A percentile compares a stretch with the other conserved stretches of the same genome.
These are phyloP conservation scores for Aspergillus unguis DNA, from an alignment of 2,329 filamentous ascomycete genomes.

Conservation along the genomic window DNA sequence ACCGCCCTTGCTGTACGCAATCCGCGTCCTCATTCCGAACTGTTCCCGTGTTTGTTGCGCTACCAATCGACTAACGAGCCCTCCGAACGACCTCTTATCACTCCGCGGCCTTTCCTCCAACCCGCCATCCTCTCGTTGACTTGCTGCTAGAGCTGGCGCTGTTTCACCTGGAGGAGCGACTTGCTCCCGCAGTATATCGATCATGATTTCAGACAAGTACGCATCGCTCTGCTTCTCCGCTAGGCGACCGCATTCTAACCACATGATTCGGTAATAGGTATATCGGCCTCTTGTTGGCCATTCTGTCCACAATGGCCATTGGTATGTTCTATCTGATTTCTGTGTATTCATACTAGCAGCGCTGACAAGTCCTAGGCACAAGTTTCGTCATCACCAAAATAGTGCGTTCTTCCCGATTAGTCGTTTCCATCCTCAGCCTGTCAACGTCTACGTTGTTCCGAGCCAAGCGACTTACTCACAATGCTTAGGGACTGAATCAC, in stretches of 20 bases:
- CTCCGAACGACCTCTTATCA: conserved; percentile 5
- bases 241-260: conserved; percentile 21
- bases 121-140: conserved; percentile 5
- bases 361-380: conserved; percentile 59
- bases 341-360: not conserved
- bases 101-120: conserved; percentile 7
- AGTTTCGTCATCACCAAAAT: conserved; percentile 99
- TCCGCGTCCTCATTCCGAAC: not conserved
- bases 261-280: conserved; percentile 34
- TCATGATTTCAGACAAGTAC: conserved; percentile 46
- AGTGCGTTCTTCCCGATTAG: conserved; percentile 49
- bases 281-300: conserved; percentile 46
- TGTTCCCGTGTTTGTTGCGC: conserved; percentile 17
- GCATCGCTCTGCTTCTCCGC: conserved; percentile 11
- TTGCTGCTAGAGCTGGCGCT: conserved; percentile 32
- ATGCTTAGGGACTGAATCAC: conserved; percentile 73
- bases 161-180: conserved; percentile 33
- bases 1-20: conserved; percentile 3
- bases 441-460: conserved; percentile 8
- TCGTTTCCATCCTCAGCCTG: conserved; percentile 6
- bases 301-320: conserved; percentile 48
- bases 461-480: conserved; percentile 20
- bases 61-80: conserved; percentile 15
- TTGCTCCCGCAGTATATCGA: conserved; percentile 33
- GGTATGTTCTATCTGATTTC: conserved; percentile 27